phyloP scores from a whole-genome alignment of 495 filamentous ascomycete species.

The Penicillium turbatum region DNA sequence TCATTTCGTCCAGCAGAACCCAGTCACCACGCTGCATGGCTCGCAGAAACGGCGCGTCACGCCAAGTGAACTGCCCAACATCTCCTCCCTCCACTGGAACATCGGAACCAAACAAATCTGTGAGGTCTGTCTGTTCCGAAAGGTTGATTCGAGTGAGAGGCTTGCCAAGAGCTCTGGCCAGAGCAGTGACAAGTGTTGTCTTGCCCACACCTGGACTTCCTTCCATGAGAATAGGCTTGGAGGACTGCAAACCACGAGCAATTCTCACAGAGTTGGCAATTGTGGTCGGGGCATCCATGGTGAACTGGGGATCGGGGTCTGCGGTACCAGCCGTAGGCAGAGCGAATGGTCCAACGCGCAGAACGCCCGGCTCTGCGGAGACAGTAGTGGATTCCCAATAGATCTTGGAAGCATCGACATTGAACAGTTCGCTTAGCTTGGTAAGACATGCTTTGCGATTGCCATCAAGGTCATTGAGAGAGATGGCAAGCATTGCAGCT shows the following conservation, averaged over 20 bases:
- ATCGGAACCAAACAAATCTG: slow-evolving; percentile 97
- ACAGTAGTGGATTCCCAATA: slow-evolving; percentile 57
- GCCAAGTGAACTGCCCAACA: slow-evolving; percentile 87
- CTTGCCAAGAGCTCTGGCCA: slow-evolving; percentile 72
- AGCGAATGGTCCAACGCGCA: slow-evolving; percentile 70
- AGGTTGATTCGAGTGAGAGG: slow-evolving; percentile 90
- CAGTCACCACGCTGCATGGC: slow-evolving; percentile 96
- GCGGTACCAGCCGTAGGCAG: slow-evolving; percentile 49
- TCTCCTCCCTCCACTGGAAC: slow-evolving; percentile 86
- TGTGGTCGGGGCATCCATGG: slow-evolving; percentile 84
- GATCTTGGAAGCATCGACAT: slow-evolving; percentile 54
- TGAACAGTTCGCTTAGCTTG: slow-evolving; percentile 63
- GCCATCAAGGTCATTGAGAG: slow-evolving; percentile 49
- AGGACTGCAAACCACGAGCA: slow-evolving; percentile 79
- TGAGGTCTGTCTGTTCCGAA: slow-evolving; percentile 94
- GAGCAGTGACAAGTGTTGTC: slow-evolving; percentile 82
- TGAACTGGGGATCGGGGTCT: slow-evolving; percentile 58
- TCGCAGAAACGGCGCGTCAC: slow-evolving; percentile 89
- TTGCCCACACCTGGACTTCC: slow-evolving; percentile 97
- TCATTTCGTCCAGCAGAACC: slow-evolving; percentile 99
- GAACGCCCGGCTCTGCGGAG: slow-evolving; percentile 39
- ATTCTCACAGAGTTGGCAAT: slow-evolving; percentile 85
- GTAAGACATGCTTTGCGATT: slow-evolving; percentile 70
- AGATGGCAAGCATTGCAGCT: slow-evolving; percentile 70
- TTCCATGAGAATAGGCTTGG: slow-evolving; percentile 89